Base-by-base conservation (phyloP, 1,139 yeast genomes). In the Nakaseomyces bracarensis region DNA sequence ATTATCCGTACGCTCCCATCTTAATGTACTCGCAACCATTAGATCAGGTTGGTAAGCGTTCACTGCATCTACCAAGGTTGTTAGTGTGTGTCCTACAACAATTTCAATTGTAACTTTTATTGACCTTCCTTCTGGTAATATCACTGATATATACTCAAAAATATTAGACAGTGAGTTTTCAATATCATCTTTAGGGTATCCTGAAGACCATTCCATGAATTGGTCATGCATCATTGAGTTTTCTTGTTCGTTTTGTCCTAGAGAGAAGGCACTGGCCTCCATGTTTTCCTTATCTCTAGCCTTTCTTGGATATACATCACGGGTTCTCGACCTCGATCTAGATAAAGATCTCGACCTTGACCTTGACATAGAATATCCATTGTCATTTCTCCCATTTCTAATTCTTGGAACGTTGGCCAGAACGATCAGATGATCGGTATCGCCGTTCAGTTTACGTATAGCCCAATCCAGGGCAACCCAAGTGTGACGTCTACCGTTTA, bases 381-480 rank as follows among this genome's bases (percentile, higher is more conserved):
- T 23, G 36, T 13, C 39, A 15, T 15, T 15, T n/a, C 38, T 34
- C 16, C 25, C 38, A 18, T 9, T 19, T 26, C 27, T 36, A 4
- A 44, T 35, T 35, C 52, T 49, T 2, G 70, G 71, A 15, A 65
- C 46, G 64, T 75, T 58, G 52, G 84, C 61, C 11, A 69, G 53
- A 8, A 82, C 71, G 4, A 82, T 73, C 2, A 82, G 62, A 7
- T 77, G 71, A 56, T 82, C 93, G 6, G 85, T 83, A 51, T 77
- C 65, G 49, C 73, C 76, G 10, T 78, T 58, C 14, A 78, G 64
- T 36, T 66, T 64, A 35, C 65, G 66, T 45, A 82, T 60, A 3
- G 74, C 64, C 82, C 83, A 82, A 57, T 82, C 94, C 38, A 82
- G 63, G 0, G 86, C 79, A 3, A 80, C 85, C 91, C 93, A 82